Conservation (phyloP, 768 basidiomycete genomes). For the Podaxis sp. region DNA sequence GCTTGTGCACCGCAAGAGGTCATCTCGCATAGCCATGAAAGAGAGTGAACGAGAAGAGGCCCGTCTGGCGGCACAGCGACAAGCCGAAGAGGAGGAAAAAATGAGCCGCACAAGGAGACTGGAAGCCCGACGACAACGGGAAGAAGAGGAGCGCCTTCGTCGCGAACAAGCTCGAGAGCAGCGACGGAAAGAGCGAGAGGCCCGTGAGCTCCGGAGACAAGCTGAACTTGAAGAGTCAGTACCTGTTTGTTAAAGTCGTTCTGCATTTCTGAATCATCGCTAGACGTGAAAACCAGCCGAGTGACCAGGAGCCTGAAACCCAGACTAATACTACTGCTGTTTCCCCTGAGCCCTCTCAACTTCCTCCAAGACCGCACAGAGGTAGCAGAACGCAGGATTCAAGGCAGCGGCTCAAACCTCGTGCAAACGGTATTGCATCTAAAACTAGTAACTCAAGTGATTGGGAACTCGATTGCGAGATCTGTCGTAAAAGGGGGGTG, state of each 20-base stretch:
- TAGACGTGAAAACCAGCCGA: conserved; percentile 9
- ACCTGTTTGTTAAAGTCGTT: neutral
- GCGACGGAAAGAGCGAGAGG: conserved; percentile 48
- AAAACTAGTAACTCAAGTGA: conserved; percentile 56
- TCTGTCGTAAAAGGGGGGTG: conserved; percentile 69
- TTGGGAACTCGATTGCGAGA: conserved; percentile 89
- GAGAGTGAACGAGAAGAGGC: conserved; percentile 81
- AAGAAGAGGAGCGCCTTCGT: conserved; percentile 50
- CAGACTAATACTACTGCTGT: neutral
- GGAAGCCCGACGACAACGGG: conserved; percentile 54
- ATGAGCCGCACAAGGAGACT: conserved; percentile 58
- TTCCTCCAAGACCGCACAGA: neutral
- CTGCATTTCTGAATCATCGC: neutral
- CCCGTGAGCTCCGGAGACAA: conserved; percentile 31
- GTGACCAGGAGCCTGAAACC: neutral
- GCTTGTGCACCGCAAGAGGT: conserved; percentile 83
- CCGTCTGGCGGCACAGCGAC: conserved; percentile 52
- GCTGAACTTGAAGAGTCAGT: conserved; percentile 22
- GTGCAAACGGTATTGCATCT: conserved; percentile 21
- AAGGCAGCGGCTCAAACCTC: neutral
- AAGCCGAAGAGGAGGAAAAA: conserved; percentile 68
- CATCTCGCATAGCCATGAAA: conserved; percentile 80
- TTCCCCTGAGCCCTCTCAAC: neutral
- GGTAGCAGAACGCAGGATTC: neutral
- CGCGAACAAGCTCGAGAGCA: conserved; percentile 63